Evolutionary conservation across 2,329 filamentous ascomycete species (phyloP), one percentile per base, ranked within the genome.

Genomic region (Botrytis porri): DNA sequence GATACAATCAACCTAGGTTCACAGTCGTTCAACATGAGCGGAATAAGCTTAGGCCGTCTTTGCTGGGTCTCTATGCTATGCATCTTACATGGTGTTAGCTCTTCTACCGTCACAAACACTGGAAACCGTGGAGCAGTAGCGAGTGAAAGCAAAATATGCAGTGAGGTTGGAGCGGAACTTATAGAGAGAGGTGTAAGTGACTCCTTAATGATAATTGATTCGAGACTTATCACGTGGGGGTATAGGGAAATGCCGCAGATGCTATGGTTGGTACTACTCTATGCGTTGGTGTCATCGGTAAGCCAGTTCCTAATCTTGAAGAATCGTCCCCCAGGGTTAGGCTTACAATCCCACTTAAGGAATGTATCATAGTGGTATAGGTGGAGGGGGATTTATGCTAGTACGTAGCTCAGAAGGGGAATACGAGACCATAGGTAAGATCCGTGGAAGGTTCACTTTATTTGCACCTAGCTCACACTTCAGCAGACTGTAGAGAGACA

Each of bases 301-400:
- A 78, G 81, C 81, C 79, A 75, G 32, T 62, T n/a, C 25, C 48
- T 39, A 48, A n/a, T 14, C 18, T 54, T 22, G 29, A 29, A 29
- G 35, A 32, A 35, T 45, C n/a, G 6, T 8, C 16, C 7, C n/a
- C 16, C 20, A 35, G 35, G 32, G 32, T 20, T 59, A 39, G 22
- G 14, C 72, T 77, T 39, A 75, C 64, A 69, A 18, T 1, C 14
- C 35, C 14, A 3, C 14, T 16, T n/a, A 48, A 86, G 85, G 87
- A 72, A 93, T 93, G 89, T 93, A 93, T 77, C 92, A 95, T 81
- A 88, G 88, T 59, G 95, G 95, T 25, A 92, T 98, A 74, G 95
- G 93, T 32, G 95, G 95, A 10, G 95, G 95, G 59, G 95, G 95
- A 3, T 98, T 98, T 83, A 92, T 94, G 87, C 85, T 97, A 8